Evolutionary conservation across 2,329 filamentous ascomycete genomes (phyloP).

Genomic region (Colletotrichum sojae): DNA sequence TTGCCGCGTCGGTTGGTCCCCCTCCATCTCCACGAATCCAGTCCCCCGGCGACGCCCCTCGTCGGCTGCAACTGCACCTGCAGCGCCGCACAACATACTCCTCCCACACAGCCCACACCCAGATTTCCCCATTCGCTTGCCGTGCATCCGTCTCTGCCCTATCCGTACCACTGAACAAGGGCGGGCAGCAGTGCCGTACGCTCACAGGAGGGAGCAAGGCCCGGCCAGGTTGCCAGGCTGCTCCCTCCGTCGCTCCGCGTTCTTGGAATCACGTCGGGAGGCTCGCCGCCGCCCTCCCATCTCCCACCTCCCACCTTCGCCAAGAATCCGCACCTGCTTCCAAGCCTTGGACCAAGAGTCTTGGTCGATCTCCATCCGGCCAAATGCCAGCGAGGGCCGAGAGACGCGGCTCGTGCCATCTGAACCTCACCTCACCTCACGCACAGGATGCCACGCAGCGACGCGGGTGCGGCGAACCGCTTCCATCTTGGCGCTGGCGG

Average conservation of each 20-base stretch:
- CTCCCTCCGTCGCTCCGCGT: conserved; percentile 1
- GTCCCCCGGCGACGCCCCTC: conserved; percentile 32
- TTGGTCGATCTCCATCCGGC: conserved; percentile 36
- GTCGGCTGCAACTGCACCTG: conserved; percentile 35
- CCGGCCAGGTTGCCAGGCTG: background rate
- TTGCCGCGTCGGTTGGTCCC: conserved; percentile 1
- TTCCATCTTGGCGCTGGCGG: conserved; percentile 31
- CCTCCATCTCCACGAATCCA: conserved; percentile 38
- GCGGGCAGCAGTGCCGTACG: conserved; percentile 6
- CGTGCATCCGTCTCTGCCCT: conserved; percentile 37
- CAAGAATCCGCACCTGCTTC: conserved; percentile 9
- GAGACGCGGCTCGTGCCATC: conserved; percentile 39
- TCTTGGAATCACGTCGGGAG: background rate
- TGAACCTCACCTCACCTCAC: conserved; percentile 29
- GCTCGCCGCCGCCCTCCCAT: background rate
- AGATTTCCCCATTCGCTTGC: conserved; percentile 28
- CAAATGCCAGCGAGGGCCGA: conserved; percentile 30
- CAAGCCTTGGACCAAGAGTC: conserved; percentile 35
- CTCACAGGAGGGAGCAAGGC: background rate
- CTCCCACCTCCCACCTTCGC: conserved; percentile 13
- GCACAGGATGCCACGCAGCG: background rate
- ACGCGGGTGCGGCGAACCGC: conserved; percentile 14
- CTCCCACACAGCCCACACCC: conserved; percentile 6
- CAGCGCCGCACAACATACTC: conserved; percentile 35
- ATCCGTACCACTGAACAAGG: conserved; percentile 23